A percentile compares a stretch with the other conserved stretches of the same genome.
phyloP scores from a whole-genome alignment of 2,329 filamentous ascomycete genomes.

The Cadophora luteo-olivacea region DNA sequence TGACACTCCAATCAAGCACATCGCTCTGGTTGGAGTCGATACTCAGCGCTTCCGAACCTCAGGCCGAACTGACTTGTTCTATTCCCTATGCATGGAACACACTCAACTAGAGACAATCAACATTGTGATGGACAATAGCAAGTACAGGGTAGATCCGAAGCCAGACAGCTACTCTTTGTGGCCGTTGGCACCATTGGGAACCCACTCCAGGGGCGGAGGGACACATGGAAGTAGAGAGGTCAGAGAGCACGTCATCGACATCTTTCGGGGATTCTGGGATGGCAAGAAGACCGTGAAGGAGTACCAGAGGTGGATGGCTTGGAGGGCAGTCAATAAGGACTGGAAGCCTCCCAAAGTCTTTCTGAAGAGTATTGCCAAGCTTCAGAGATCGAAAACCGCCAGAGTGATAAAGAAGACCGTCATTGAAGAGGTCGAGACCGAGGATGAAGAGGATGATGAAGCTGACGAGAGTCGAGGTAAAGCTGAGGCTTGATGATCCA shows the following conservation, averaged over 20 bases:
- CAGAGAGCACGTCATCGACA: slow-evolving; percentile 1
- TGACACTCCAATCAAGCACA: slow-evolving; percentile 5
- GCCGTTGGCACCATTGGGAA: background rate
- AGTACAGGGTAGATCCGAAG: background rate
- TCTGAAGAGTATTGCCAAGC: slow-evolving; percentile 15
- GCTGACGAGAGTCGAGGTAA: background rate
- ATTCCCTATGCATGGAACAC: slow-evolving; percentile 17
- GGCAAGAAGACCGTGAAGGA: slow-evolving; percentile 12
- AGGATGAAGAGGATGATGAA: slow-evolving; percentile 2
- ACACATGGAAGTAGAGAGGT: background rate
- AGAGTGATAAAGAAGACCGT: slow-evolving; percentile 4
- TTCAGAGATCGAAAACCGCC: background rate
- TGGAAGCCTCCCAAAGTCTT: slow-evolving; percentile 16
- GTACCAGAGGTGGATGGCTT: slow-evolving; percentile 15
- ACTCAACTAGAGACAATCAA: slow-evolving; percentile 21
- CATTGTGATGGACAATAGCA: slow-evolving; percentile 25
- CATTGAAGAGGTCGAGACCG: background rate
- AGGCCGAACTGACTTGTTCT: slow-evolving; percentile 16
- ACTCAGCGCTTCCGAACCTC: slow-evolving; percentile 3
- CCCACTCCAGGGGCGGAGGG: background rate
- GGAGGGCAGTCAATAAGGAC: slow-evolving; percentile 9
- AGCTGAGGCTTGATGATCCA: background rate
- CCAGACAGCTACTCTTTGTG: slow-evolving; percentile 19
- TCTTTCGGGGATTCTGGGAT: slow-evolving; percentile 18
- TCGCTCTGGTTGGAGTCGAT: slow-evolving; percentile 8